A percentile compares a stretch with the other conserved stretches of the same genome.
Conservation (phyloP, 805 yeast genomes). For the Candida incommunis region DNA sequence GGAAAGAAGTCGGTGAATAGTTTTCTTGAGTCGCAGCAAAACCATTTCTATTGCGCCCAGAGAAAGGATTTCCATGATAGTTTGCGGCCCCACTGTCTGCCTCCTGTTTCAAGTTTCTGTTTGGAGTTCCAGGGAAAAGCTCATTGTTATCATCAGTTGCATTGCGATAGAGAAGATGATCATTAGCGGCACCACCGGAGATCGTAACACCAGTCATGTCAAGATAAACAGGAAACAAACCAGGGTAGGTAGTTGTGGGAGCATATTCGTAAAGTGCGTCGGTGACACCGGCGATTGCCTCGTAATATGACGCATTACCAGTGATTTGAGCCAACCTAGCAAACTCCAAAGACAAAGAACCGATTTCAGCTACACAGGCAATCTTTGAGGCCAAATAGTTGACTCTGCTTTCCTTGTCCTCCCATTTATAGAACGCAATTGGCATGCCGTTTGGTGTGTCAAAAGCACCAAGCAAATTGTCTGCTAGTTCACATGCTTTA, state of each 20-base stretch:
- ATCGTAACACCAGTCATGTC: slow-evolving; percentile 40
- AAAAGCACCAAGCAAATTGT: slow-evolving; percentile 36
- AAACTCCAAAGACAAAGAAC: slow-evolving; percentile 38
- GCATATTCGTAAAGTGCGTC: slow-evolving; percentile 23
- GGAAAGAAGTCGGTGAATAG: too few relatives aligned
- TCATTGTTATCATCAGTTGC: not conserved
- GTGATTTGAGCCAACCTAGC: slow-evolving; percentile 38
- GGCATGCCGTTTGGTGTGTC: slow-evolving; percentile 50
- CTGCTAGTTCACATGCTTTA: slow-evolving; percentile 33
- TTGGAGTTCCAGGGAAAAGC: not conserved
- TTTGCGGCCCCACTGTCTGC: not conserved
- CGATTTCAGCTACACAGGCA: slow-evolving; percentile 31
- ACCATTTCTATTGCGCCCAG: not conserved
- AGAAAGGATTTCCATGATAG: not conserved
- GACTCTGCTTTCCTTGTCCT: slow-evolving; percentile 10
- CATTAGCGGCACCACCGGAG: slow-evolving; percentile 5
- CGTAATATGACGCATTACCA: slow-evolving; percentile 32
- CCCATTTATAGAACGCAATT: slow-evolving; percentile 30
- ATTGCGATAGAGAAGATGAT: not conserved
- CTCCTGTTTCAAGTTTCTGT: not conserved
- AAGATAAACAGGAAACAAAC: slow-evolving; percentile 29
- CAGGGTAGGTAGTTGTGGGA: slow-evolving; percentile 23
- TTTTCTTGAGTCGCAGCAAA: too few relatives aligned
- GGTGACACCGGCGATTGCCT: slow-evolving; percentile 34
- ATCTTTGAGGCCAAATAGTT: slow-evolving; percentile 17